Conservation (phyloP, 2,329 filamentous ascomycete species). For the Epicoccum nigrum region DNA sequence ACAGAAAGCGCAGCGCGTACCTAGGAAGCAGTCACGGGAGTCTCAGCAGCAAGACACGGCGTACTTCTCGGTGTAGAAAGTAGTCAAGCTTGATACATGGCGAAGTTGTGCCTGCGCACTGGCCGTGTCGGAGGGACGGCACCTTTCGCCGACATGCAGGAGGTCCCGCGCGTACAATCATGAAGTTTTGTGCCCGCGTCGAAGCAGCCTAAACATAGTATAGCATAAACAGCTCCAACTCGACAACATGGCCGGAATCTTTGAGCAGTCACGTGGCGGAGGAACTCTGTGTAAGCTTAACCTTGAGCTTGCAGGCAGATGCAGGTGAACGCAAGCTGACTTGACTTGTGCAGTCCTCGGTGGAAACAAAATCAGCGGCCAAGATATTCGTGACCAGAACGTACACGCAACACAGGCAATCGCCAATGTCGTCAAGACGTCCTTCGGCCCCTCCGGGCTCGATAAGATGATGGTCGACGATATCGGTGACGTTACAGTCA, state of each 20-base stretch:
- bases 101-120: no score
- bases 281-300: conserved; percentile 89
- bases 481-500: conserved; percentile 98
- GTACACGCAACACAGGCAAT: conserved; percentile 96
- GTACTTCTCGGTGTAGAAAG: no score
- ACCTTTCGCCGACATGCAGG: conserved; percentile 31
- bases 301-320: conserved; percentile 23
- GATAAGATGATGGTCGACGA: conserved; percentile 99
- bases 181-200: conserved; percentile 38
- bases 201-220: conserved; percentile 38
- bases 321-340: conserved; percentile 28
- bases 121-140: conserved; percentile 34
- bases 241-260: conserved; percentile 84
- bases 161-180: conserved; percentile 21
- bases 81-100: no score
- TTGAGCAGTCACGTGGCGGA: conserved; percentile 88
- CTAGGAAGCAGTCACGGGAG: conserved; percentile 24
- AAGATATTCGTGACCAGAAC: conserved; percentile 97
- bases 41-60: no score
- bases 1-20: conserved; percentile 10
- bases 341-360: conserved; percentile 70
- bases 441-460: conserved; percentile 93
- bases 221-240: conserved; percentile 36
- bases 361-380: conserved; percentile 94
- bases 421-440: conserved; percentile 98